Conservation (phyloP, 139 green algal species). For the Zygnema cylindricum region DNA sequence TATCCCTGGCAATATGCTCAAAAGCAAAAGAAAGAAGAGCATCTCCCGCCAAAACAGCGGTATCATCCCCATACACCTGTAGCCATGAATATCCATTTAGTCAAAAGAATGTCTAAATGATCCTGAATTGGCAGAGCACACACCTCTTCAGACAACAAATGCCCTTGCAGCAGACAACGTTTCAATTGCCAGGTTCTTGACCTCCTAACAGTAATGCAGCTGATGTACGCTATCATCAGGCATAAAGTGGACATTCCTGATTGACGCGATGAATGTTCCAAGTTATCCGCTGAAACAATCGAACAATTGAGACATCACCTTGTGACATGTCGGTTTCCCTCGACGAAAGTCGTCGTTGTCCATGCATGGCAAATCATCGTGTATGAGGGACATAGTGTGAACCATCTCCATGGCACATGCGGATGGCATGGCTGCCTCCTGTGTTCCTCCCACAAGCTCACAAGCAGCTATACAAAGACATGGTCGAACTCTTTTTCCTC, state of each 20-base stretch:
- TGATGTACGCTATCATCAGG: too few species aligned
- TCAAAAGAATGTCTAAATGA: too few species aligned
- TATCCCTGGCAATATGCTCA: slow-evolving; percentile 93
- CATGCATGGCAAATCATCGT: slow-evolving; percentile 96
- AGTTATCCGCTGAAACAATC: too few species aligned
- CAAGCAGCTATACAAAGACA: slow-evolving; percentile 91
- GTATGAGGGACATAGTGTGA: slow-evolving; percentile 97
- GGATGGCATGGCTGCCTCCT: slow-evolving; percentile 81
- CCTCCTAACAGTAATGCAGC: too few species aligned
- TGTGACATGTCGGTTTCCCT: slow-evolving; percentile 93
- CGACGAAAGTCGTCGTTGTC: slow-evolving; percentile 98
- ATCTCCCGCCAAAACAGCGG: slow-evolving; percentile 96
- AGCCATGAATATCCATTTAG: too few species aligned
- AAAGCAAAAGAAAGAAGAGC: slow-evolving; percentile 93
- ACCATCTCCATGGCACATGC: slow-evolving; percentile 98
- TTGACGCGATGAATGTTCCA: too few species aligned
- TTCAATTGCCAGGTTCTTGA: too few species aligned
- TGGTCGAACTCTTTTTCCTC: slow-evolving; percentile 95
- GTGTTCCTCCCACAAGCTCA: slow-evolving; percentile 88
- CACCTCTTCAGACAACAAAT: too few species aligned
- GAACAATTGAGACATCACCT: slow-evolving; percentile 59
- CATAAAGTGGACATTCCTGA: too few species aligned
- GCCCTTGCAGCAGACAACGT: too few species aligned
- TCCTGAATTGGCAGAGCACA: too few species aligned
- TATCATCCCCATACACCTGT: slow-evolving; percentile 94